Evolutionary conservation across 1,139 yeast genomes (phyloP), one percentile per base, ranked within the genome.

Genomic region (Meyerozyma guilliermondii): DNA sequence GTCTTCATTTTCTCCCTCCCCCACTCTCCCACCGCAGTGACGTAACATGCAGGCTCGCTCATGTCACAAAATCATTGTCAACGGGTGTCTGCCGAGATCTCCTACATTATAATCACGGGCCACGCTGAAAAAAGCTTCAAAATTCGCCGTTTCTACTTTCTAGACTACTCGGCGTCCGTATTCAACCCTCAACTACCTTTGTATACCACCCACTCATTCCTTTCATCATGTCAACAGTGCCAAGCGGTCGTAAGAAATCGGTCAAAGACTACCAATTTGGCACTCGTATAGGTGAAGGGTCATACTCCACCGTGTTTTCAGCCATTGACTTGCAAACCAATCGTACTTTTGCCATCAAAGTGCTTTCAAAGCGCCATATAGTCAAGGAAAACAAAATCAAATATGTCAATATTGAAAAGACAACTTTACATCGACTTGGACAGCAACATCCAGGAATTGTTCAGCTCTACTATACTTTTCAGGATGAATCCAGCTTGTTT

Each of bases 371-470:
- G 54, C 74, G 81, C 46, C 89, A 86, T 56, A 78, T 86, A 26
- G 87, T 85, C 41, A 80, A 79, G 52, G 94, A 86, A 57, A 84
- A 83, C 58, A 86, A 86, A 54, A 87, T 83, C 47, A 84, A 84
- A 54, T 84, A 84, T 56, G 91, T 84, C 43, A 84, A 83, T 55
- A 83, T 85, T 44, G 95, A 86, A 51, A 85, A 85, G 54, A 79
- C 81, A 41, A 83, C 94, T 0, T 65, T 85, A 46, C 87, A 84
- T 56, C 66, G 89, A 43, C 66, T 85, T 53, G 87, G 87, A 16
- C 77, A 75, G 46, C 80, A 83, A 48, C 75, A 76, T 46, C 77
- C 78, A 0, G 88, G 91, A 1, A 78, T 85, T 2, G 81, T 85
- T 18, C 87, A 82, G 56, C 62, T 86, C 43, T 84, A 78, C 60